Base-by-base conservation (phyloP, 257 asterid genomes). In the Echium plantagineum region DNA sequence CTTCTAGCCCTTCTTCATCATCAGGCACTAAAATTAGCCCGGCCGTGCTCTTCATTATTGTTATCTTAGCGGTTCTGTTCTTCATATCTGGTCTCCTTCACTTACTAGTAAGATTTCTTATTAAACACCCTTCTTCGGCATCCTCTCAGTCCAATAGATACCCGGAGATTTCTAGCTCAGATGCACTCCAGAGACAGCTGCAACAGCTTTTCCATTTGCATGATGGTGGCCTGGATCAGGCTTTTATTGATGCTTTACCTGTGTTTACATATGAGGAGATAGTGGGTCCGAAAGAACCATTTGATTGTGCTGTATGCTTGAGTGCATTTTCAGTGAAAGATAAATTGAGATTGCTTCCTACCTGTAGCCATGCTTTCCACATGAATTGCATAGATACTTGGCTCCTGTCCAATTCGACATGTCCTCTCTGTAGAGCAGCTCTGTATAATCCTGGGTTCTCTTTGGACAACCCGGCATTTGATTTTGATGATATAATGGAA, bases 361-460 rank as follows among this genome's bases (percentile, higher is more conserved):
- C 66, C 52, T 91, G 98, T 69, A 81, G 96, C 77, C 98, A 91
- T 74, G 98, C 98, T 51, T 91, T 91, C 71, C 98, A 91, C 65
- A 77, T 88, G 69, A 77, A 47, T 19, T 91, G 98, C 63, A 88
- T 87, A 16, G 98, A 88, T 58, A 91, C 96, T 47, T 91, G 98
- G 98, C 96, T 91, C n/a, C 72, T 87, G 21, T 80, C 96, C 0
- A 88, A 91, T 69, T 91, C 98, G 4, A 80, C 95, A 0, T 91
- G 98, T 53, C 98, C 98, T n/a, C 93, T 91, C 31, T 91, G 98
- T 60, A 74, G 98, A 64, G 87, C 79, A 52, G 66, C 87, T 12
- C 89, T 91, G 52, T 91, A 73, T 68, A 82, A 78, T 62, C 95
- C 96, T 0, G 95, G 85, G 5, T 85, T 80, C 66, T 74, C 97